Evolutionary conservation across 2,329 filamentous ascomycete genomes (phyloP), one percentile per base, ranked within the genome.

Genomic region (Xylariomycetidae sp.): DNA sequence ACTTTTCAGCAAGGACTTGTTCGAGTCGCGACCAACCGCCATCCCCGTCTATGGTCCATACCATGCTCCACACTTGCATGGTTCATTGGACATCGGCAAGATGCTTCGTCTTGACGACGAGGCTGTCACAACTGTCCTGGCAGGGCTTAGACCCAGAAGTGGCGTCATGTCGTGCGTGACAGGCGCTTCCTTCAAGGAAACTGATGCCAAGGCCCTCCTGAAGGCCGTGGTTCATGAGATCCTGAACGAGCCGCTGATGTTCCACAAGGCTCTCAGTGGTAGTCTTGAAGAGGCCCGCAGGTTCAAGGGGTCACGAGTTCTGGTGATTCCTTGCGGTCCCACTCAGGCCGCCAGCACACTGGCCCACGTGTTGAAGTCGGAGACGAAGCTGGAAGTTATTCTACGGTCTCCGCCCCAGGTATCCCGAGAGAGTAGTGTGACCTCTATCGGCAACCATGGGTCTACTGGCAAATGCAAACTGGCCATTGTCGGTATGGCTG

Each of bases 401-500:
- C 56, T 72, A 17, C 62, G 62, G 27, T 49, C 50, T 16, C 46
- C 60, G 6, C 59, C 62, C 1, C 50, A 57, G 15, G 53, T 61
- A 23, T 46, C 59, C 12, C 52, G 55, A 15, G 55, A 59, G 47
- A 57, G 52, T 44, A 57, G 50, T 18, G 41, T 46, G 11, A 48
- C 59, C 8, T 51, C 45, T 12, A 61, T 70, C 16, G 67, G 67
- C 13, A 70, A 71, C 44, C 68, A 72, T 41, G 69, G 69, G 9
- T 56, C 61, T 11, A 53, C 42, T 7, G 64, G 63, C 11, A 62
- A 75, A 49, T 75, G 77, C 54, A 89, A 88, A 59, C 76, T 94
- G 42, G 88, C 88, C 37, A 88, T 94, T 42, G 83, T 94, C 20
- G 88, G 88, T 33, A 85, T 88, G 75, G 76, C 85, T 28, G 84